These are phyloP conservation scores for Alloteropsis semialata DNA, from an alignment of 176 grass and related monocot genomes.

Conservation along the genomic window DNA sequence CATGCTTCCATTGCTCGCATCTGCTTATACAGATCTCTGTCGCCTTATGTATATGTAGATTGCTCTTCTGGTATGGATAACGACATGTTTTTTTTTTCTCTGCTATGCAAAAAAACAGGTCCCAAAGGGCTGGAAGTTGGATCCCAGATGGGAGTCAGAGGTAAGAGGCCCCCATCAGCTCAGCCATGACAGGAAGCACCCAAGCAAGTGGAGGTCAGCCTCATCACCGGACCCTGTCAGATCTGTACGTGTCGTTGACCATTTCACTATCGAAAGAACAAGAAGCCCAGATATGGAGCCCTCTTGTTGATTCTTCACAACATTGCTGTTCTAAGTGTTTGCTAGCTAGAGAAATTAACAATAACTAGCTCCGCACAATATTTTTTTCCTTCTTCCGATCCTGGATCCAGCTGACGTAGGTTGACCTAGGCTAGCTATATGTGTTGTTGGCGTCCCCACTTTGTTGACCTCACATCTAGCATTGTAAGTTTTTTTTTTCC, in stretches of 20 bases:
- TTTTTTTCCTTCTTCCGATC: background rate
- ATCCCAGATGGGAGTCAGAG: constrained; percentile 84
- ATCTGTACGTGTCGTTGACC: constrained; percentile 68
- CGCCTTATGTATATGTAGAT: background rate
- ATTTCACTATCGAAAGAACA: constrained; percentile 76
- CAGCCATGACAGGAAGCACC: constrained; percentile 60
- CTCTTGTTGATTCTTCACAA: constrained; percentile 12
- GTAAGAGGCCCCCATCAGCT: constrained; percentile 51
- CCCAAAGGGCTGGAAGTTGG: constrained; percentile 90
- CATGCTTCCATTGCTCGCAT: background rate
- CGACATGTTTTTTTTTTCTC: background rate
- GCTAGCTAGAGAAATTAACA: background rate
- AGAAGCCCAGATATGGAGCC: constrained; percentile 5
- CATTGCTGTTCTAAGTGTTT: background rate
- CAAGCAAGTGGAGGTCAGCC: constrained; percentile 89
- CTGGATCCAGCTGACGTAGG: constrained; percentile 20
- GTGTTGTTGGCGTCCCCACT: background rate
- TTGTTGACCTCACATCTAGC: background rate
- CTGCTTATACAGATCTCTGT: background rate
- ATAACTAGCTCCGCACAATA: background rate
- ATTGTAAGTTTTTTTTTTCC: too few species aligned
- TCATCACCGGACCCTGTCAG: constrained; percentile 68
- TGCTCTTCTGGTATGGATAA: background rate
- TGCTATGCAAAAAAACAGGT: constrained; percentile 54
- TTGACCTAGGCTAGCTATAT: background rate